Evolutionary conservation across 2,329 filamentous ascomycete genomes (phyloP), one percentile per base, ranked within the genome.

Genomic region (Ophiosphaerella narmari): DNA sequence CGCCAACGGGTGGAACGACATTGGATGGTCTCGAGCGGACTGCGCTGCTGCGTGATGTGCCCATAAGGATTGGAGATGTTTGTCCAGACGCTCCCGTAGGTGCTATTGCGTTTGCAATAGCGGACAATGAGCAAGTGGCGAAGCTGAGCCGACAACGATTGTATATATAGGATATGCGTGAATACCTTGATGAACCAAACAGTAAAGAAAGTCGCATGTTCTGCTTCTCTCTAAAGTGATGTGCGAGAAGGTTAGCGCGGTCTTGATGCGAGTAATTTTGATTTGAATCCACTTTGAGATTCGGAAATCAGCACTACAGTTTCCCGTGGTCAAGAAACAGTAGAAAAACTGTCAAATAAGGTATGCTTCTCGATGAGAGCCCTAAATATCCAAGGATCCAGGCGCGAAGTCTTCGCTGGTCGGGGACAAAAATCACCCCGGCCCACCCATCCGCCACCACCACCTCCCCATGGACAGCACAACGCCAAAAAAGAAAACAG

Each of bases 1-100:
- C 54, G 18, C 58, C 59, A 9, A 64, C 59, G 2, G 62, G 65
- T 1, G 60, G 64, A 1, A 66, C 65, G 6, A 66, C 63, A 11
- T 44, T 68, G 34, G 50, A 66, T 52, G 63, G 63, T 0, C 40
- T 67, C 7, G 64, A 68, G 47, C 52, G 61, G 39, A 51, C 57
- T 7, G 57, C 57, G 4, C 24, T 71, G 29, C 36, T 71, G 33
- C 59, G 61, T 14, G 52, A 68, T 36, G 32, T 67, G 34, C 60
- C 51, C 1, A 48, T 70, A 1, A 54, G 57, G 23, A 65, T 71
- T 42, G 65, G 63, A 11, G 66, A 71, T 45, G 66, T 71, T 0
- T 67, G 66, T 43, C 38, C 54, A 6, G 55, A 56, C 36, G 63
- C 68, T 31, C 54, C 63, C 1, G 60, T 68, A 2, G 66, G 66